These are phyloP conservation scores for Neurospora sublineolata DNA, from an alignment of 495 filamentous ascomycete genomes.

Conservation along the genomic window DNA sequence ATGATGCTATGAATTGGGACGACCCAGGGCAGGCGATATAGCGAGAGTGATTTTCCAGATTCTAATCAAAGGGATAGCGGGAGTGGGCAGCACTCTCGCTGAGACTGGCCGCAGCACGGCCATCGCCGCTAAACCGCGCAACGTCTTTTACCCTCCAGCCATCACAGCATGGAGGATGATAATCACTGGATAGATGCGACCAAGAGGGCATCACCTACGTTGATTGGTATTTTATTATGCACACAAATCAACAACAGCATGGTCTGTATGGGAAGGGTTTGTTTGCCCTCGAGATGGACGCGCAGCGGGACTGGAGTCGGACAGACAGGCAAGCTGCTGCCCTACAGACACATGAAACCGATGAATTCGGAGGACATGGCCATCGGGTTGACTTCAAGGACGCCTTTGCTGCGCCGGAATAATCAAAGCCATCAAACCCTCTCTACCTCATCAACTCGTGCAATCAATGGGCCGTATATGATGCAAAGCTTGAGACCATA, in stretches of 20 bases:
- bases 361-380: neutral
- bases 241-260: neutral
- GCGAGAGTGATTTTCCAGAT: slow-evolving; percentile 2
- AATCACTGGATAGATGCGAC: slow-evolving; percentile 7
- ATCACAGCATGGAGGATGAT: neutral
- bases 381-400: neutral
- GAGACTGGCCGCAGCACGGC: neutral
- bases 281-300: neutral
- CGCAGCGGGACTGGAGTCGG: neutral
- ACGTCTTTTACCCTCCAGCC: neutral
- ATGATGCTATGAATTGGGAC: slow-evolving; percentile 12
- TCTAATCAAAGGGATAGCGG: slow-evolving; percentile 3
- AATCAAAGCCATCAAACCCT: neutral
- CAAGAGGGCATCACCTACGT: neutral
- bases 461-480: neutral
- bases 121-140: neutral
- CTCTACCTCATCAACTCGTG: neutral
- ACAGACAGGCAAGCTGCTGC: neutral
- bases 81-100: neutral
- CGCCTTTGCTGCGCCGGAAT: neutral
- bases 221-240: neutral
- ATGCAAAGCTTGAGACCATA: neutral
- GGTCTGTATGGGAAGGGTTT: neutral
- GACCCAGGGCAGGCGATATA: neutral
- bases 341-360: neutral